Conservation (phyloP, 225 moss, liverwort and hornwort species). For the Antitrichia curtipendula region DNA sequence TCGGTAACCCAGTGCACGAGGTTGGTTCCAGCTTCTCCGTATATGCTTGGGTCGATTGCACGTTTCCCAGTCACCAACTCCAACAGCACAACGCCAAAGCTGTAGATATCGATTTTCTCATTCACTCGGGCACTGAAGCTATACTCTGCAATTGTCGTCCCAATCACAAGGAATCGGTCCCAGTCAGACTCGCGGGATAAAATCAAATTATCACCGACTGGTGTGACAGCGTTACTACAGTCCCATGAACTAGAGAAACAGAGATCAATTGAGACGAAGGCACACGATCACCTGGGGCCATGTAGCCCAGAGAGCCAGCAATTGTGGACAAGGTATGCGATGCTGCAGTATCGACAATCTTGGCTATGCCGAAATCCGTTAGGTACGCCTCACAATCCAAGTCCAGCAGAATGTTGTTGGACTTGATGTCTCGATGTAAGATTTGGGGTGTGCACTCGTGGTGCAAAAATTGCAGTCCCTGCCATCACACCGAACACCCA, state of each 20-base stretch:
- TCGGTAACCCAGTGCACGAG: slow-evolving; percentile 7
- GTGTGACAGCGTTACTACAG: background rate
- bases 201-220: too few relatives aligned
- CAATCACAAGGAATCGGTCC: background rate
- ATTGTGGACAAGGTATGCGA: background rate
- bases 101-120: slow-evolving; percentile 9
- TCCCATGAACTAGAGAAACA: too few relatives aligned
- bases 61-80: background rate
- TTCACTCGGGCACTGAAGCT: background rate
- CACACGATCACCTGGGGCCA: too few relatives aligned
- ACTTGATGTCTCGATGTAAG: background rate
- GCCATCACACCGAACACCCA: background rate
- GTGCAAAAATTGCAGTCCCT: background rate
- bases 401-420: background rate
- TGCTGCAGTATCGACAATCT: background rate
- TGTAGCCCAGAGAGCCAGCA: too few relatives aligned
- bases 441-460: background rate
- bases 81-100: slow-evolving; percentile 7
- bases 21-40: background rate
- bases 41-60: background rate
- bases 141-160: background rate
- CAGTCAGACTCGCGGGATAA: background rate
- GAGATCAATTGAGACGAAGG: too few relatives aligned
- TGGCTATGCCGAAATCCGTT: background rate
- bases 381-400: background rate